Conservation (phyloP, 2,329 filamentous ascomycete genomes). For the Venturia nashicola region DNA sequence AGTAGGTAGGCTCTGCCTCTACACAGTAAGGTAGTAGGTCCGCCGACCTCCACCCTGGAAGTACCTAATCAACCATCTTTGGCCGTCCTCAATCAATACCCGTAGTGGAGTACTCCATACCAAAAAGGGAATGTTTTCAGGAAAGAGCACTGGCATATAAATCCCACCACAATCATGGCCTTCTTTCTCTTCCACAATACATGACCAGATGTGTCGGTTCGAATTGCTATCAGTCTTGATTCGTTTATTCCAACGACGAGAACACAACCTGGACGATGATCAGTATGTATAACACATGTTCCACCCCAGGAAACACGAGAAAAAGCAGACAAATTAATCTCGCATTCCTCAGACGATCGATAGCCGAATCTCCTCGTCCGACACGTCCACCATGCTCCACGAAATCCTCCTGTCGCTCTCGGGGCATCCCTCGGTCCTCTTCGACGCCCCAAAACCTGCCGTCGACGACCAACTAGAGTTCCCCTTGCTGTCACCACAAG, state of each 20-base stretch:
- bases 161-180: not conserved
- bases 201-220: constrained; percentile 7
- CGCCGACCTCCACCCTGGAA: no score
- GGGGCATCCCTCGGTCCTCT: constrained; percentile 81
- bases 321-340: not conserved
- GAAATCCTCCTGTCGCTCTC: constrained; percentile 95
- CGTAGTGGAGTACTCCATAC: no score
- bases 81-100: no score
- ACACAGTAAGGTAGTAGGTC: no score
- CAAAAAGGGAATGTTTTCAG: no score
- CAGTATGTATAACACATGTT: not conserved
- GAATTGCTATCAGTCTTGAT: constrained; percentile 8
- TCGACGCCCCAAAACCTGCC: constrained; percentile 38
- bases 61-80: no score
- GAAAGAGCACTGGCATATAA: not conserved
- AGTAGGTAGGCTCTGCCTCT: no score
- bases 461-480: constrained; percentile 24
- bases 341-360: not conserved
- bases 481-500: constrained; percentile 56
- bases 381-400: constrained; percentile 62
- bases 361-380: not conserved
- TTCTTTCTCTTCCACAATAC: not conserved
- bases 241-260: constrained; percentile 1
- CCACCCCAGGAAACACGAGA: not conserved
- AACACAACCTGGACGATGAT: not conserved